Evolutionary conservation across 768 basidiomycete genomes (phyloP).

Genomic region (Suillus bovinus): DNA sequence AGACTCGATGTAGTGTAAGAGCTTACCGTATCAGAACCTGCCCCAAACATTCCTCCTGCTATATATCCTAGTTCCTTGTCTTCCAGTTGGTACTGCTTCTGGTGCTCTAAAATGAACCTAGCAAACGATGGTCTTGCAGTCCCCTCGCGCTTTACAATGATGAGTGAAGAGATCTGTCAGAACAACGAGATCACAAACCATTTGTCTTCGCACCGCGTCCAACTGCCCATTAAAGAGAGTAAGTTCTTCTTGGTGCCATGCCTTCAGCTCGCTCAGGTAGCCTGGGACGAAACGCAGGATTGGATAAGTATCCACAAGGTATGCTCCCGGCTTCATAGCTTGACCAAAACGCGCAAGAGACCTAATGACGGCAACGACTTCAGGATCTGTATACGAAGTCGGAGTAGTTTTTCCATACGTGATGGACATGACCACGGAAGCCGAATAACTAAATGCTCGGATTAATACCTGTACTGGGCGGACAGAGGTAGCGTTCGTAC

Average conservation of each 20-base stretch:
- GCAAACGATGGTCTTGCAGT: conserved; percentile 33
- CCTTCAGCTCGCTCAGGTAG: conserved; percentile 50
- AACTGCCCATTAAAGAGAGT: conserved; percentile 33
- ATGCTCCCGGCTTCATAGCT: conserved; percentile 25
- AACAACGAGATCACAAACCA: too few species aligned
- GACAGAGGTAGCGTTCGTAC: not conserved
- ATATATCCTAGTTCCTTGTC: conserved; percentile 40
- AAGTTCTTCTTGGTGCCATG: conserved; percentile 48
- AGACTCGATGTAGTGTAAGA: not conserved
- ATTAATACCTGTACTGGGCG: not conserved
- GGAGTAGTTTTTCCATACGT: conserved; percentile 19
- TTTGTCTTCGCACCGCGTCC: too few species aligned
- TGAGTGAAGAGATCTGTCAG: not conserved
- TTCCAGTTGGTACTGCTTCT: conserved; percentile 29
- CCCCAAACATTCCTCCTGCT: conserved; percentile 44
- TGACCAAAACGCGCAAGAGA: conserved; percentile 28
- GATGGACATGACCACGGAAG: too few species aligned
- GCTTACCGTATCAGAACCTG: conserved; percentile 42
- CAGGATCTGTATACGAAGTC: conserved; percentile 36
- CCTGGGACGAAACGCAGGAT: conserved; percentile 25
- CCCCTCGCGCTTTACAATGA: conserved; percentile 22
- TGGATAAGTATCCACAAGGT: too few species aligned
- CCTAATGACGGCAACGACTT: conserved; percentile 31
- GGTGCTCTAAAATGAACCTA: conserved; percentile 39
- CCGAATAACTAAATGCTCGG: not conserved